phyloP scores from a whole-genome alignment of 768 basidiomycete species.

The Udeniomyces megalosporus region DNA sequence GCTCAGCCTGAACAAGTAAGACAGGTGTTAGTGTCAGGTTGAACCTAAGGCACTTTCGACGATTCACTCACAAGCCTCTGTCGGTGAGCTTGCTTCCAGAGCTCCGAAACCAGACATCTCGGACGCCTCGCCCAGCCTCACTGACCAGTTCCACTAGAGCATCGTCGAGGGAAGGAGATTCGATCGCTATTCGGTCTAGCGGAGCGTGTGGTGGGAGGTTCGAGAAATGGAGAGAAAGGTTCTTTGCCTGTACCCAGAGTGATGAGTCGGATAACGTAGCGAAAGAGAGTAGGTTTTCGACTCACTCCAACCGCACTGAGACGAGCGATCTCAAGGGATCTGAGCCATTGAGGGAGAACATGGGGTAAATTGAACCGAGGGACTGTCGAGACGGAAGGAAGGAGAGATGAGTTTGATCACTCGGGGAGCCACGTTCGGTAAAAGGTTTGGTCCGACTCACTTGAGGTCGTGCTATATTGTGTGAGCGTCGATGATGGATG shows the following conservation, averaged over 20 bases:
- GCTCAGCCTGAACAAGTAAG: neutral
- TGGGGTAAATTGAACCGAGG: constrained; percentile 8
- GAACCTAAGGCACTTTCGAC: neutral
- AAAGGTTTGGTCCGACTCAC: too few relatives aligned
- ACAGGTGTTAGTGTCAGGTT: neutral
- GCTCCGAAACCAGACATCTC: constrained; percentile 9
- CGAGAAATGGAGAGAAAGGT: neutral
- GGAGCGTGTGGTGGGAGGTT: constrained; percentile 7
- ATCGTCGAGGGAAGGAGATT: constrained; percentile 5
- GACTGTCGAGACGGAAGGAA: too few relatives aligned
- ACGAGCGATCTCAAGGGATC: neutral
- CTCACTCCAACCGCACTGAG: constrained; percentile 7
- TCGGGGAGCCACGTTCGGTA: too few relatives aligned
- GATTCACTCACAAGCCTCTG: constrained; percentile 3
- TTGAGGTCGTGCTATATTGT: neutral
- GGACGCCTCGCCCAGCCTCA: constrained; percentile 2
- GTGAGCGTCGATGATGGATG: constrained; percentile 1
- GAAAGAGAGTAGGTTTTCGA: neutral
- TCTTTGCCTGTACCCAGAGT: constrained; percentile 3
- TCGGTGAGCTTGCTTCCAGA: constrained; percentile 7
- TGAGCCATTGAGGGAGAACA: neutral
- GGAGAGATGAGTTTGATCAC: too few relatives aligned
- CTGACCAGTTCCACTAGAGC: neutral
- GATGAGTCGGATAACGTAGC: too few relatives aligned
- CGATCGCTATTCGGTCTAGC: constrained; percentile 3